Evolutionary conservation across 2,329 filamentous ascomycete species (phyloP).

Genomic region (Amesomyces nigricolor): DNA sequence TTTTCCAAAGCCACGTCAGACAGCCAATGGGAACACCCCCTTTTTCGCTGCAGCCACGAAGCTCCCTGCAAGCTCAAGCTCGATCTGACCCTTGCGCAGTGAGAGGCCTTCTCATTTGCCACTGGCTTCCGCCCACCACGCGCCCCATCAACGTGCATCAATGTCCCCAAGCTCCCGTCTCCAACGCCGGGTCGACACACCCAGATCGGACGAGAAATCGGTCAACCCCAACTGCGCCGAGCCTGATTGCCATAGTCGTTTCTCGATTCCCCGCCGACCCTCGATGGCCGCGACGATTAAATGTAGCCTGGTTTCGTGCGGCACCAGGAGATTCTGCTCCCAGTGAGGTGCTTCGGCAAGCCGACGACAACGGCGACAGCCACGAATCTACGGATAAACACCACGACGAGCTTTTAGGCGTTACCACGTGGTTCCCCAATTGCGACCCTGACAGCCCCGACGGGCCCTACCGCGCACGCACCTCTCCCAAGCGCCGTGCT

Average conservation of each 20-base stretch:
- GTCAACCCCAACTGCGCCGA: conserved; percentile 1
- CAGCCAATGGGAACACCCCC: conserved; percentile 3
- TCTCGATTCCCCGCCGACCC: neutral
- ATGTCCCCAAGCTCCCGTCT: neutral
- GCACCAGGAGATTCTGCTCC: conserved; percentile 15
- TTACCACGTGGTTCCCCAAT: neutral
- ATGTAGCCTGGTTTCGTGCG: conserved; percentile 9
- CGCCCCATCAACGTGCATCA: neutral
- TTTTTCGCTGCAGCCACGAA: neutral
- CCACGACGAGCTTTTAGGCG: neutral
- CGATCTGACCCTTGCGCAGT: neutral
- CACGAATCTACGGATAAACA: neutral
- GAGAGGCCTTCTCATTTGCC: conserved; percentile 4
- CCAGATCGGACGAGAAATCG: neutral
- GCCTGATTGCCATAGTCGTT: neutral
- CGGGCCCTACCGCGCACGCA: neutral
- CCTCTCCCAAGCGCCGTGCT: neutral
- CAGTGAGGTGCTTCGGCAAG: neutral
- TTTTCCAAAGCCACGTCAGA: no score
- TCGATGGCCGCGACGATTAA: conserved; percentile 16
- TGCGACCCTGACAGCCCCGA: neutral
- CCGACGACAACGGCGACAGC: neutral
- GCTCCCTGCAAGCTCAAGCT: neutral
- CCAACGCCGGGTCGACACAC: neutral
- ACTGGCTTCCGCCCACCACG: neutral